These are phyloP conservation scores for Neobulgaria alba DNA, from an alignment of 2,329 filamentous ascomycete genomes.

Conservation along the genomic window DNA sequence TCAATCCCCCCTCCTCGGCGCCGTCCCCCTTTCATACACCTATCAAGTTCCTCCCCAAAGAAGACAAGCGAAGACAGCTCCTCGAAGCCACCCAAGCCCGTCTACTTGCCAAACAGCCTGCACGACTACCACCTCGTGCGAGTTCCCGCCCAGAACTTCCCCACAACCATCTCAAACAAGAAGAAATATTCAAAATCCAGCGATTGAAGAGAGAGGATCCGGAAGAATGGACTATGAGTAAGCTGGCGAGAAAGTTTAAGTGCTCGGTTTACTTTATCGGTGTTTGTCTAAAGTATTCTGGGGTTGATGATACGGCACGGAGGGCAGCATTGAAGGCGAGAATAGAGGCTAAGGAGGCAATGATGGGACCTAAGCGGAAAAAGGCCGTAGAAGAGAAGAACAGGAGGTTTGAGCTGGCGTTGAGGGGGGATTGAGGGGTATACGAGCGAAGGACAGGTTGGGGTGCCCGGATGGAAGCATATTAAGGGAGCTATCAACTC, in stretches of 20 bases:
- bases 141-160: slow-evolving; percentile 15
- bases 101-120: slow-evolving; percentile 5
- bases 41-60: slow-evolving; percentile 53
- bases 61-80: slow-evolving; percentile 27
- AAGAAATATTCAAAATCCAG: slow-evolving; percentile 53
- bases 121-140: slow-evolving; percentile 22
- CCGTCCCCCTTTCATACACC: slow-evolving; percentile 57
- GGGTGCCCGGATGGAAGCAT: neutral
- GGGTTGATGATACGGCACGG: slow-evolving; percentile 24
- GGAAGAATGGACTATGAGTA: slow-evolving; percentile 43
- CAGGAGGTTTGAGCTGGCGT: slow-evolving; percentile 36
- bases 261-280: slow-evolving; percentile 50
- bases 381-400: slow-evolving; percentile 47
- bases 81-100: slow-evolving; percentile 18
- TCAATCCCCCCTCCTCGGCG: slow-evolving; percentile 47
- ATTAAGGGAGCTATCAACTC: too few relatives aligned
- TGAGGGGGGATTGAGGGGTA: slow-evolving; percentile 19
- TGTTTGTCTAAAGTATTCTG: slow-evolving; percentile 41
- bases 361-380: slow-evolving; percentile 48
- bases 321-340: slow-evolving; percentile 40
- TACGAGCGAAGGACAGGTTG: neutral
- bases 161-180: slow-evolving; percentile 41
- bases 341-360: slow-evolving; percentile 40
- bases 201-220: slow-evolving; percentile 45
- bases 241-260: slow-evolving; percentile 45